These are phyloP conservation scores for Scheffersomyces ergatensis DNA, from an alignment of 805 yeast genomes.

Conservation along the genomic window DNA sequence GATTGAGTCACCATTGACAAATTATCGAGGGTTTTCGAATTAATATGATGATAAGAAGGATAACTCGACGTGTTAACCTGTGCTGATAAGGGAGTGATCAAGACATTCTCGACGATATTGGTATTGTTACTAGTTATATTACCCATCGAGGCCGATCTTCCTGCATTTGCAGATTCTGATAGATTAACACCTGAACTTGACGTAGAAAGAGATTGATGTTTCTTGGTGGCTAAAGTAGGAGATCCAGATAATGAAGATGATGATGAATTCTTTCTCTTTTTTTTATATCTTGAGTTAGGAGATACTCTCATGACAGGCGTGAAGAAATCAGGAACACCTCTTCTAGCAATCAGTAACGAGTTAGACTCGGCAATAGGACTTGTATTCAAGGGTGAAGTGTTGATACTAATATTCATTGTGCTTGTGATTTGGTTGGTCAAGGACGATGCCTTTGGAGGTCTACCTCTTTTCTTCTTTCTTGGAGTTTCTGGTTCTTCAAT, in stretches of 20 bases:
- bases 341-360: conserved; percentile 33
- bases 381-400: conserved; percentile 32
- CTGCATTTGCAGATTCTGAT: neutral
- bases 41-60: conserved; percentile 19
- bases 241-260: neutral
- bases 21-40: conserved; percentile 33
- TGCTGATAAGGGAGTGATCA: conserved; percentile 18
- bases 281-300: conserved; percentile 18
- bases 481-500: conserved; percentile 13
- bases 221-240: conserved; percentile 6
- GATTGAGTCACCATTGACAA: conserved; percentile 28
- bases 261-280: conserved; percentile 11
- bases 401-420: conserved; percentile 39
- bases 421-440: conserved; percentile 35
- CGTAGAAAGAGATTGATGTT: conserved; percentile 2
- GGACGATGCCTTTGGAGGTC: conserved; percentile 44
- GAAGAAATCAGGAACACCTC: conserved; percentile 42
- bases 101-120: conserved; percentile 5
- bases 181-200: conserved; percentile 7
- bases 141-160: neutral
- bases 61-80: conserved; percentile 6
- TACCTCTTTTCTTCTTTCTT: conserved; percentile 40
- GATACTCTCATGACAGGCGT: conserved; percentile 44
- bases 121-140: too few species aligned
- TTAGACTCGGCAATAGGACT: conserved; percentile 40